These are phyloP conservation scores for Triticum timopheevii DNA, from an alignment of 176 grass and related monocot species.

Conservation along the genomic window DNA sequence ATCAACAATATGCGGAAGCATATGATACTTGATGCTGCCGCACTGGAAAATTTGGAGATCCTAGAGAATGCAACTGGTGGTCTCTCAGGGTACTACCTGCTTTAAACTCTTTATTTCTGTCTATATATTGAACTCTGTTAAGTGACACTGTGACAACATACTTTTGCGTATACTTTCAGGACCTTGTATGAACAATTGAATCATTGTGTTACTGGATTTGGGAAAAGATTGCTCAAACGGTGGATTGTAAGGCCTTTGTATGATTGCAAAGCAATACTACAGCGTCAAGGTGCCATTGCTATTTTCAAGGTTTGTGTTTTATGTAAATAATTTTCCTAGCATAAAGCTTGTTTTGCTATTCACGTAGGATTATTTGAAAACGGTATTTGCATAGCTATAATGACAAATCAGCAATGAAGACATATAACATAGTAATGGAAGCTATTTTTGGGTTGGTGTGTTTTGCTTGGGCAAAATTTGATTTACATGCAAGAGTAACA, in stretches of 20 bases:
- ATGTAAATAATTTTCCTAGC: constrained; percentile 9
- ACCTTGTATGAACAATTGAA: constrained; percentile 94
- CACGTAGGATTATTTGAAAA: neutral
- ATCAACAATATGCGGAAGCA: constrained; percentile 49
- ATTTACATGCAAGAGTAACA: neutral
- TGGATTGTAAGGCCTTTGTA: constrained; percentile 92
- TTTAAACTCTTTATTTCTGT: constrained; percentile 30
- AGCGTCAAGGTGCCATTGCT: constrained; percentile 78
- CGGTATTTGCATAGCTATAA: neutral
- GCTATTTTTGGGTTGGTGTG: neutral
- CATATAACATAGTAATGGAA: neutral
- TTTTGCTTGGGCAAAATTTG: constrained; percentile 6
- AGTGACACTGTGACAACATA: neutral
- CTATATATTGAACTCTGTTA: constrained; percentile 12
- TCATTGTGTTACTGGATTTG: constrained; percentile 91
- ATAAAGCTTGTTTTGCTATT: constrained; percentile 10
- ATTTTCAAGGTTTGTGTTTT: constrained; percentile 68
- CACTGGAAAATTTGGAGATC: constrained; percentile 93
- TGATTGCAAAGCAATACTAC: constrained; percentile 56
- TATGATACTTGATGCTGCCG: constrained; percentile 94
- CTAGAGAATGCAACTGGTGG: constrained; percentile 83
- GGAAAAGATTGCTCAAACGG: constrained; percentile 84
- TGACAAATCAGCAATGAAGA: neutral
- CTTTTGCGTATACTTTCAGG: constrained; percentile 52
- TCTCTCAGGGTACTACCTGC: constrained; percentile 61